phyloP scores from a whole-genome alignment of 192 early-diverging fungal species.

The Umbelopsis sp. region DNA sequence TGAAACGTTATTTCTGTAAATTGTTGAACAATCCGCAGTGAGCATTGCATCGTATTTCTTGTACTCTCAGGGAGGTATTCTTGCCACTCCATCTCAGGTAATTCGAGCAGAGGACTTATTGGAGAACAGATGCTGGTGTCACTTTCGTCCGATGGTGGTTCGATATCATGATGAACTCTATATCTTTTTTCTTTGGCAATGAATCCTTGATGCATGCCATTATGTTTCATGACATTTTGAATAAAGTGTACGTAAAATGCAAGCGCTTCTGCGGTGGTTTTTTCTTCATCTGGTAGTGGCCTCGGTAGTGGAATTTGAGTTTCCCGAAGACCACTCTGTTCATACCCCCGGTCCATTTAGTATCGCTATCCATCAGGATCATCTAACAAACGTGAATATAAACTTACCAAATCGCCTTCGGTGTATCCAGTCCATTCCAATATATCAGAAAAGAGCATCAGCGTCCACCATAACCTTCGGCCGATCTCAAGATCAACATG shows the following conservation, averaged over 20 bases:
- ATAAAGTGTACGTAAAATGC: conserved; percentile 9
- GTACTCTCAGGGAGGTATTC: background rate
- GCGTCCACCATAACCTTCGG: background rate
- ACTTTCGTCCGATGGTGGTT: background rate
- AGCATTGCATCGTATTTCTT: background rate
- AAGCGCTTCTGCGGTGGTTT: background rate
- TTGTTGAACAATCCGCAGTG: background rate
- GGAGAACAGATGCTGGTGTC: background rate
- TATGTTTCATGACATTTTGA: conserved; percentile 9
- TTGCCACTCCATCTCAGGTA: conserved; percentile 3
- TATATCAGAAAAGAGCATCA: background rate
- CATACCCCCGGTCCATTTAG: background rate
- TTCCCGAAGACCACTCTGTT: background rate
- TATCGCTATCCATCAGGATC: too few relatives aligned
- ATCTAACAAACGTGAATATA: too few relatives aligned
- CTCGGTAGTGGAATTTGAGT: background rate
- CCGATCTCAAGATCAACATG: background rate
- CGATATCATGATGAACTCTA: background rate
- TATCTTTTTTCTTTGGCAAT: background rate
- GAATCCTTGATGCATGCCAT: conserved; percentile 14
- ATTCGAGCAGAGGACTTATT: background rate
- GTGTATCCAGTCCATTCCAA: conserved; percentile 11
- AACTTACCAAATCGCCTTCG: conserved; percentile 1
- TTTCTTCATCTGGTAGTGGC: conserved; percentile 7
- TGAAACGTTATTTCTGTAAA: conserved; percentile 5